phyloP scores from a whole-genome alignment of 768 basidiomycete genomes.

The Kwoniella botswanensis region DNA sequence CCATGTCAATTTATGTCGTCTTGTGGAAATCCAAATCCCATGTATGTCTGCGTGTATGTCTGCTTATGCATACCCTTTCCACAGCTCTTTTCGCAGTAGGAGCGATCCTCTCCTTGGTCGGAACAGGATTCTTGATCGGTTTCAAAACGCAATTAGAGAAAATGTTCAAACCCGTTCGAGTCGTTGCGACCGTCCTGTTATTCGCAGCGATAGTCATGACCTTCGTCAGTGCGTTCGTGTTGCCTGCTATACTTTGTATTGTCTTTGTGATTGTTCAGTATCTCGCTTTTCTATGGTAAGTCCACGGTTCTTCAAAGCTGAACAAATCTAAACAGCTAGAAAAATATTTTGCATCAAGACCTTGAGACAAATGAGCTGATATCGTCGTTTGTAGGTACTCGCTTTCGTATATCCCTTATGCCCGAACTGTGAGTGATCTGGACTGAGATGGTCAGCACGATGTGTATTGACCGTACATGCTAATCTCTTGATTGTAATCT shows the following conservation, averaged over 20 bases:
- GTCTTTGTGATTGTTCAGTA: conserved; percentile 86
- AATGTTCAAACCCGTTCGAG: conserved; percentile 93
- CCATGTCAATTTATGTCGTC: background rate
- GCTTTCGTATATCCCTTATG: conserved; percentile 82
- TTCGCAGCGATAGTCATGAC: conserved; percentile 78
- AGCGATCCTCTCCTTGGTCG: conserved; percentile 77
- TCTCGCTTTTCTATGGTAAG: conserved; percentile 88
- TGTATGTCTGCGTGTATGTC: no score
- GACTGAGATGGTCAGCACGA: no score
- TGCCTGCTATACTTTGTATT: conserved; percentile 54
- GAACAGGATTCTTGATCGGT: conserved; percentile 62
- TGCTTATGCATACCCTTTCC: conserved; percentile 5
- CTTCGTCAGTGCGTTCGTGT: conserved; percentile 82
- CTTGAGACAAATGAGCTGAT: no score
- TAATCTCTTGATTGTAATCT: no score
- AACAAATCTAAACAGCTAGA: no score
- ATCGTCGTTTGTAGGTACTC: no score
- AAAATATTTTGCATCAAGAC: no score
- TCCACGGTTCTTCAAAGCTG: conserved; percentile 52
- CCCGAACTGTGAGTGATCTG: conserved; percentile 61
- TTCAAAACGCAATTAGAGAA: conserved; percentile 74
- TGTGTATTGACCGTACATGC: no score
- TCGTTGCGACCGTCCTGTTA: conserved; percentile 79
- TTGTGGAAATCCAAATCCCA: background rate
- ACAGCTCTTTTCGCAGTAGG: conserved; percentile 82